A percentile compares a stretch with the other conserved stretches of the same genome.
Conservation (phyloP, 352 stramenopile species). For the Nothophytophthora sp. region DNA sequence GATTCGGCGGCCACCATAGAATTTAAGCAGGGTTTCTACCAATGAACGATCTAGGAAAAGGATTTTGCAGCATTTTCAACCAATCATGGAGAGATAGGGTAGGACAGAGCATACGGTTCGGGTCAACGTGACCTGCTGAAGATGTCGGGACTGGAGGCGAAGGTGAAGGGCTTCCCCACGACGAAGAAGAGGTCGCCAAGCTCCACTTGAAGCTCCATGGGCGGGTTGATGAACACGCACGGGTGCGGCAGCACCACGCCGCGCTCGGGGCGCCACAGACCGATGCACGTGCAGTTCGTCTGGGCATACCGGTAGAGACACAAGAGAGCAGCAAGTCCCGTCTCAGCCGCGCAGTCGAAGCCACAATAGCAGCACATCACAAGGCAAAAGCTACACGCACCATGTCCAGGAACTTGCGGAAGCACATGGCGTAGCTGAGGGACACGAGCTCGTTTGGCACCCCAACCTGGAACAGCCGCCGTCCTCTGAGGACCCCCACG, state of each 20-base stretch:
- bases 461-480: conserved; percentile 69
- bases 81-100: conserved; percentile 4
- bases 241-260: conserved; percentile 58
- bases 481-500: conserved; percentile 33
- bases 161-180: conserved; percentile 65
- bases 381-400: conserved; percentile 31
- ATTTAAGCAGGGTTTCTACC: conserved; percentile 3
- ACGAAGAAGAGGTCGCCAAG: conserved; percentile 67
- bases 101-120: neutral
- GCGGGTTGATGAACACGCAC: conserved; percentile 68
- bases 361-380: no score
- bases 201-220: conserved; percentile 56
- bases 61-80: neutral
- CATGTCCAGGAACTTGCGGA: conserved; percentile 74
- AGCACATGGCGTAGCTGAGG: conserved; percentile 56
- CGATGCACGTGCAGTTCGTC: conserved; percentile 63
- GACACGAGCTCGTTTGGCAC: conserved; percentile 49
- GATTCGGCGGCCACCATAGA: conserved; percentile 7
- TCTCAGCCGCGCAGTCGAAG: no score
- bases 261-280: conserved; percentile 59
- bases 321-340: no score
- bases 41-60: conserved; percentile 10
- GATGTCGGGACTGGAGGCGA: conserved; percentile 30
- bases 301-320: no score
- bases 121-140: conserved; percentile 15